phyloP scores from a whole-genome alignment of 371 early-diverging fungal species.

The Rhizopus arrhizus region DNA sequence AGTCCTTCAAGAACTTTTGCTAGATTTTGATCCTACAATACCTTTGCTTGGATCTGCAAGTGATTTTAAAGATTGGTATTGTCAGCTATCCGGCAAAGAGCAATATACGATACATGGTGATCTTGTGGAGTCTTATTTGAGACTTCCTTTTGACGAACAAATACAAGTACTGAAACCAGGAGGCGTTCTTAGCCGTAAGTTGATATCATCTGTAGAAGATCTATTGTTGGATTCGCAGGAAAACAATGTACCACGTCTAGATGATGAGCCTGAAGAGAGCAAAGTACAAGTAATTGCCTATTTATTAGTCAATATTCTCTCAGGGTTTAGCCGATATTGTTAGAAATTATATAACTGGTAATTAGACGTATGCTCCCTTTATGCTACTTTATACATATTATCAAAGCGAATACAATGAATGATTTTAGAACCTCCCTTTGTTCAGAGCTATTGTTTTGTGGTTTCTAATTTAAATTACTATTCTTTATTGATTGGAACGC shows the following conservation, averaged over 20 bases:
- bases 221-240: neutral
- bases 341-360: neutral
- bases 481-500: slow-evolving; percentile 73
- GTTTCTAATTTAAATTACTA: slow-evolving; percentile 64
- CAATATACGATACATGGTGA: slow-evolving; percentile 36
- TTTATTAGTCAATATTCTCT: slow-evolving; percentile 6
- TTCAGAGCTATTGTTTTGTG: slow-evolving; percentile 60
- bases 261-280: neutral
- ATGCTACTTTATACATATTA: too few relatives aligned
- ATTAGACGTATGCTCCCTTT: too few relatives aligned
- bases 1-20: slow-evolving; percentile 26
- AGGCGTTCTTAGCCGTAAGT: neutral
- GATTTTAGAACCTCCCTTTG: too few relatives aligned
- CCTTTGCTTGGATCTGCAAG: slow-evolving; percentile 30
- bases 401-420: too few relatives aligned
- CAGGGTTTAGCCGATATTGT: slow-evolving; percentile 11
- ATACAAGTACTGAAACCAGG: neutral
- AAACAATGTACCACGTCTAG: neutral
- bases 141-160: slow-evolving; percentile 18
- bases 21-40: slow-evolving; percentile 23
- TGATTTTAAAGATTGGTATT: slow-evolving; percentile 34
- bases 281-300: neutral
- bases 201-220: neutral
- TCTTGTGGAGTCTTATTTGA: slow-evolving; percentile 25
- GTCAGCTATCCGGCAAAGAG: slow-evolving; percentile 26